These are phyloP conservation scores for Perilla frutescens DNA, from an alignment of 257 asterid genomes.

Conservation along the genomic window DNA sequence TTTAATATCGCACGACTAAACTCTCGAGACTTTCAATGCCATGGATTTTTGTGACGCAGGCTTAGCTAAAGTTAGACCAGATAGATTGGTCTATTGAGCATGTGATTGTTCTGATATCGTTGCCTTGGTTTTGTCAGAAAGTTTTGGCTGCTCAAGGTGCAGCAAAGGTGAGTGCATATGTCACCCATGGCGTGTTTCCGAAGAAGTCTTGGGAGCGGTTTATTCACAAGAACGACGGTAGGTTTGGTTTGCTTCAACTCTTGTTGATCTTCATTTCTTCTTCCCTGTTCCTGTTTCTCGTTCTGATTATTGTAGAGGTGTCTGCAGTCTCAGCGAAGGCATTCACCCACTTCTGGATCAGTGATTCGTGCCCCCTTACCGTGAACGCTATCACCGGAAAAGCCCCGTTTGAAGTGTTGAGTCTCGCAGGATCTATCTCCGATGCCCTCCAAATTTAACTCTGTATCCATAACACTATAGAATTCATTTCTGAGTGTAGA, in stretches of 20 bases:
- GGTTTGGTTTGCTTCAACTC: conserved; percentile 4
- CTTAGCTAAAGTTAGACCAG: background rate
- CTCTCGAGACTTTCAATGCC: background rate
- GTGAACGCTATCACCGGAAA: conserved; percentile 64
- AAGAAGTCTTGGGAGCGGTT: conserved; percentile 83
- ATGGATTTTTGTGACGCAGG: background rate
- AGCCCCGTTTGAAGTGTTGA: conserved; percentile 87
- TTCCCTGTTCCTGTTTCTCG: background rate
- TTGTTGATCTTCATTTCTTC: background rate
- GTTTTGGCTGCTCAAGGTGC: conserved; percentile 92
- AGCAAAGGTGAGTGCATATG: conserved; percentile 90
- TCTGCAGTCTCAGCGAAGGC: conserved; percentile 54
- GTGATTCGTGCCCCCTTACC: conserved; percentile 86
- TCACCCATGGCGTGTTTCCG: conserved; percentile 89
- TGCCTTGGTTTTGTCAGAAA: conserved; percentile 58
- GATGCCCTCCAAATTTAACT: conserved; percentile 86
- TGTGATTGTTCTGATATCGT: background rate
- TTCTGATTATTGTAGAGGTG: conserved; percentile 24
- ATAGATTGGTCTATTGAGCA: background rate
- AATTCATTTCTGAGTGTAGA: background rate
- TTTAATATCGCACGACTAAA: background rate
- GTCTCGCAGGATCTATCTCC: conserved; percentile 93
- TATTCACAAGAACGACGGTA: conserved; percentile 74
- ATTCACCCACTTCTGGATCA: conserved; percentile 86
- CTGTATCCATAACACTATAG: background rate